Percentiles rank a stretch among this genome's conserved stretches.
phyloP scores from a whole-genome alignment of 2,329 filamentous ascomycete species.

The Arthroderma uncinatum region DNA sequence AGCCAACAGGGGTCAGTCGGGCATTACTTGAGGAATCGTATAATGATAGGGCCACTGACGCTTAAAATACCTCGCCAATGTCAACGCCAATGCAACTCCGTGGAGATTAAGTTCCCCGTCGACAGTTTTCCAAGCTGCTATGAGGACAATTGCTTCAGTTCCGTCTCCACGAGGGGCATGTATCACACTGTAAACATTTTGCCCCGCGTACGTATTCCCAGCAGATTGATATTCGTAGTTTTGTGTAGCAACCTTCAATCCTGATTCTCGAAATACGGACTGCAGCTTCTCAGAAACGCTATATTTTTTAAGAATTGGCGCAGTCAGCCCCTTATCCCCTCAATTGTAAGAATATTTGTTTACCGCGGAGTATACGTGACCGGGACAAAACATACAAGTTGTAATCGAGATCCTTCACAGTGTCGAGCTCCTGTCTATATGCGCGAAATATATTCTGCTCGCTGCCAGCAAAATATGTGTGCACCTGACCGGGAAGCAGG shows the following conservation, averaged over 20 bases:
- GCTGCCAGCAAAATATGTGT: conserved; percentile 93
- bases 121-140: conserved; percentile 79
- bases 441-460: conserved; percentile 91
- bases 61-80: conserved; percentile 88
- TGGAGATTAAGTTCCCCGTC: conserved; percentile 70
- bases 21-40: neutral
- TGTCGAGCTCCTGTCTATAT: conserved; percentile 72
- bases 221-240: conserved; percentile 75
- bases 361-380: neutral
- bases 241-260: conserved; percentile 78
- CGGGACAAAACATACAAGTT: conserved; percentile 24
- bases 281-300: conserved; percentile 59
- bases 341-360: neutral
- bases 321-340: neutral
- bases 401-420: conserved; percentile 26
- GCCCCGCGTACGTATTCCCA: conserved; percentile 60
- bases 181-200: conserved; percentile 89
- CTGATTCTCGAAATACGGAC: conserved; percentile 62
- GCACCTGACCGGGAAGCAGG: conserved; percentile 85
- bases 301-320: neutral
- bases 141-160: conserved; percentile 88
- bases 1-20: neutral
- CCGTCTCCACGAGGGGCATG: conserved; percentile 91
- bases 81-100: conserved; percentile 74
- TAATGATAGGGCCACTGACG: conserved; percentile 35